A percentile compares a stretch with the other conserved stretches of the same genome.
These are phyloP conservation scores for Arthrobotrys entomopaga DNA, from an alignment of 2,329 filamentous ascomycete species.

Conservation along the genomic window DNA sequence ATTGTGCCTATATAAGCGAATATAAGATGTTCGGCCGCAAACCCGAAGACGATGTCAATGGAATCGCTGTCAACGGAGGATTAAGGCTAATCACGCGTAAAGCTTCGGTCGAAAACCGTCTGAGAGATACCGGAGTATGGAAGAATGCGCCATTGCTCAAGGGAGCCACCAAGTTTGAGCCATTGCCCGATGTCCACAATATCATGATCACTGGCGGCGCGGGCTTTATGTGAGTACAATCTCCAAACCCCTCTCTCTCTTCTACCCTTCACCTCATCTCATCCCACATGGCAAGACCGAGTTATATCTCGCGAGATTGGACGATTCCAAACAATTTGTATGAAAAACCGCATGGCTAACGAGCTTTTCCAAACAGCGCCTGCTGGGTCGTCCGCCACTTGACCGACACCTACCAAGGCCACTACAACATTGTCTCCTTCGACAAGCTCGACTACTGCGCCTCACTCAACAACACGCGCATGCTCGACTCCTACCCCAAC, in stretches of 20 bases:
- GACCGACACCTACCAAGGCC: conserved; percentile 75
- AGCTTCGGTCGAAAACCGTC: conserved; percentile 58
- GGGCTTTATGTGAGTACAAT: conserved; percentile 78
- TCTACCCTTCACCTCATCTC: conserved; percentile 13
- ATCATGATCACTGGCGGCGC: conserved; percentile 86
- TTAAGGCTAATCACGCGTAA: conserved; percentile 39
- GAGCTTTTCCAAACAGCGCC: conserved; percentile 67
- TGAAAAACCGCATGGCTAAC: neutral
- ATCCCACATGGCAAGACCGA: conserved; percentile 48
- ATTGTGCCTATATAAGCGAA: no score
- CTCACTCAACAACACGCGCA: conserved; percentile 80
- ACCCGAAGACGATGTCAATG: conserved; percentile 12
- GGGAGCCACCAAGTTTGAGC: conserved; percentile 76
- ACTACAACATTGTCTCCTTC: conserved; percentile 83
- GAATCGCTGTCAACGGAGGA: neutral
- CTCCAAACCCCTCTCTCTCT: conserved; percentile 3
- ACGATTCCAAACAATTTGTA: neutral
- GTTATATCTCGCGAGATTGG: neutral
- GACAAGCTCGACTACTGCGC: conserved; percentile 87
- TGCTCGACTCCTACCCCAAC: conserved; percentile 74
- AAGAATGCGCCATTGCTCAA: conserved; percentile 75
- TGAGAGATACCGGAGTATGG: conserved; percentile 74
- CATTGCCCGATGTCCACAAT: conserved; percentile 75
- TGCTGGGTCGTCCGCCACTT: conserved; percentile 86
- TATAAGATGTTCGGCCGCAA: conserved; percentile 15